Percentiles rank a stretch among this genome's conserved stretches.
phyloP scores from a whole-genome alignment of 2,329 filamentous ascomycete species.

The Coniochaeta sp. region DNA sequence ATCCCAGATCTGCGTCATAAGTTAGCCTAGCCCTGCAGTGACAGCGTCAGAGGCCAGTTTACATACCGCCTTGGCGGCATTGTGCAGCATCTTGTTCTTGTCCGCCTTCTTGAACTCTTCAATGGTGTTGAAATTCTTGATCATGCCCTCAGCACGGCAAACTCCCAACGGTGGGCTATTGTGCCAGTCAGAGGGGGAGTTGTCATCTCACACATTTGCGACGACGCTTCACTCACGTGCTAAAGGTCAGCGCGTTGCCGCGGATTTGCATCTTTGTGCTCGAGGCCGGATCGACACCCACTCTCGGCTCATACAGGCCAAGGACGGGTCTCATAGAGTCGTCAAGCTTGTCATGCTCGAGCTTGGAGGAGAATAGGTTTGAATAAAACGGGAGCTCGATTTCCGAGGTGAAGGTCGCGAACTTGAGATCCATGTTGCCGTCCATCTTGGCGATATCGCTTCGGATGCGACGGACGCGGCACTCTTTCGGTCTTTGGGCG shows the following conservation, averaged over 20 bases:
- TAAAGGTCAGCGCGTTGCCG: conserved; percentile 74
- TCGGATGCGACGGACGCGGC: background rate
- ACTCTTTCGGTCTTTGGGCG: background rate
- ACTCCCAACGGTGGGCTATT: conserved; percentile 54
- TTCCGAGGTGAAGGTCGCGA: conserved; percentile 85
- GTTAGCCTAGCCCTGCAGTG: conserved; percentile 14
- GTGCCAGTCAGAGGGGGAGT: background rate
- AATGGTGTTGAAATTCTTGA: conserved; percentile 93
- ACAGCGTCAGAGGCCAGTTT: background rate
- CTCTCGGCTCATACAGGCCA: conserved; percentile 80
- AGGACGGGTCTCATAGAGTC: conserved; percentile 82
- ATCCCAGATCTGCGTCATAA: conserved; percentile 73
- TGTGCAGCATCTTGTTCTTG: conserved; percentile 68
- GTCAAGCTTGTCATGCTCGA: conserved; percentile 95
- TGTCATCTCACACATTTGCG: conserved; percentile 21
- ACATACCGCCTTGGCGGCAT: conserved; percentile 68
- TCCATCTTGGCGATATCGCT: background rate
- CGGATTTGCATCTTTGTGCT: conserved; percentile 88
- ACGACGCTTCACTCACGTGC: conserved; percentile 51
- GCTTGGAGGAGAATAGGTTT: conserved; percentile 84
- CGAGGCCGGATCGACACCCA: conserved; percentile 60
- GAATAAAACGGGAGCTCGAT: conserved; percentile 95
- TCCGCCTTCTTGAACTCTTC: conserved; percentile 86
- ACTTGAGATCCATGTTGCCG: conserved; percentile 43
- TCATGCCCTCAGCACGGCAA: conserved; percentile 83